Base-by-base conservation (phyloP, 2,329 filamentous ascomycete genomes). In the Claviceps capensis region DNA sequence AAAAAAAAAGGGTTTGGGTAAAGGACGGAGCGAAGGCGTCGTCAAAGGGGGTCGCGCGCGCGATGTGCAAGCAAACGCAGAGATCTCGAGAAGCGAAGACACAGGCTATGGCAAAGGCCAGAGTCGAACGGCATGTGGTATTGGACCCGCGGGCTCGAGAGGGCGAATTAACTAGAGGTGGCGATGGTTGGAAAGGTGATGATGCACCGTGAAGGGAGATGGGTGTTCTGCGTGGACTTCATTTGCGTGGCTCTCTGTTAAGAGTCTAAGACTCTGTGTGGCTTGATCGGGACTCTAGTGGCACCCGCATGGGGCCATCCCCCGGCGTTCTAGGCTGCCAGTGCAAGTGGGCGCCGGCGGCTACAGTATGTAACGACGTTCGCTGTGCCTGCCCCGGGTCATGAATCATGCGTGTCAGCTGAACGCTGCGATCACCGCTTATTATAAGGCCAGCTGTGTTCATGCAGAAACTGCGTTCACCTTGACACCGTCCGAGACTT, bases 61-160 rank as follows among this genome's bases (percentile, higher is more conserved):
- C 37, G 19, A 41, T 42, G 47, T 47, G 30, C 46, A 47, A 53
- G 49, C 38, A 34, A 42, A 38, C 37, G 41, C 40, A 19, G 17
- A n/a, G 30, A 52, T 22, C 46, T 37, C n/a, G 13, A 42, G 46
- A 47, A 41, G 48, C 19, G 47, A 41, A 42, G 51, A 52, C 30
- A n/a, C 17, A 34, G 44, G 23, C 36, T 38, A 34, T 38, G 40
- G 6, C 22, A 30, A 48, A 34, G 41, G 26, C 19, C 41, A 3
- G 26, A 47, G n/a, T 38, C 50, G 52, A 54, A 48, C 53, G 57
- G 58, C 57, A 59, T 57, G 52, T 53, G 53, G 53, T 52, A 55
- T 55, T 51, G 56, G 55, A 56, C 56, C 55, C 52, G 53, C 45
- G 43, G 52, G 41, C 9, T 14, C 53, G 41, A 40, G 50, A 38